Evolutionary conservation across 495 filamentous ascomycete species (phyloP).

Genomic region (Penicillium atrosanguineum): DNA sequence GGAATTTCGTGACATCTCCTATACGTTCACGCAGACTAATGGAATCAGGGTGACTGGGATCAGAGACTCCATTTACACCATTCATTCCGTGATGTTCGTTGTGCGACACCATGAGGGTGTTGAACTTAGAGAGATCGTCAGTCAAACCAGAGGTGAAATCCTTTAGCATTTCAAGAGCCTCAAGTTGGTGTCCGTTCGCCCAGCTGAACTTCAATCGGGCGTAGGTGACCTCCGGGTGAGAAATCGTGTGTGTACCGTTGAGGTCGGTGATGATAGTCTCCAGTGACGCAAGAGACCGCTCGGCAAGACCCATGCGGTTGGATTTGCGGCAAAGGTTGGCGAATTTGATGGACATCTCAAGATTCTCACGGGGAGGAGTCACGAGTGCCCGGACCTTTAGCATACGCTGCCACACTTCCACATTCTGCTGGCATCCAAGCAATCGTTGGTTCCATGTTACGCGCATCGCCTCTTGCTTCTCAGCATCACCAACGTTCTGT

Average conservation of each 20-base stretch:
- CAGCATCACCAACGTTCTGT: constrained; percentile 70
- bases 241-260: constrained; percentile 49
- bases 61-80: constrained; percentile 60
- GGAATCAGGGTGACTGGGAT: constrained; percentile 40
- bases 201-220: constrained; percentile 93
- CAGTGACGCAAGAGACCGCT: constrained; percentile 85
- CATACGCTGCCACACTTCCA: constrained; percentile 98
- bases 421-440: constrained; percentile 93
- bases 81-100: constrained; percentile 45
- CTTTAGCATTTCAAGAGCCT: constrained; percentile 73
- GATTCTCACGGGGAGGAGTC: constrained; percentile 84
- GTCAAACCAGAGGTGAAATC: constrained; percentile 78
- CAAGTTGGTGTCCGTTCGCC: constrained; percentile 68
- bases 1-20: constrained; percentile 47
- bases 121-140: constrained; percentile 65
- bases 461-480: constrained; percentile 87
- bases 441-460: constrained; percentile 92
- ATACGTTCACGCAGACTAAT: constrained; percentile 39
- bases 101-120: constrained; percentile 50
- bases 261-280: constrained; percentile 60
- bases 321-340: constrained; percentile 97
- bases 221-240: constrained; percentile 79
- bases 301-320: constrained; percentile 89
- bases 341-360: constrained; percentile 99
- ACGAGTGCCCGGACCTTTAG: constrained; percentile 92